Evolutionary conservation across 2,329 filamentous ascomycete genomes (phyloP).

Genomic region (Huntiella abstrusa): DNA sequence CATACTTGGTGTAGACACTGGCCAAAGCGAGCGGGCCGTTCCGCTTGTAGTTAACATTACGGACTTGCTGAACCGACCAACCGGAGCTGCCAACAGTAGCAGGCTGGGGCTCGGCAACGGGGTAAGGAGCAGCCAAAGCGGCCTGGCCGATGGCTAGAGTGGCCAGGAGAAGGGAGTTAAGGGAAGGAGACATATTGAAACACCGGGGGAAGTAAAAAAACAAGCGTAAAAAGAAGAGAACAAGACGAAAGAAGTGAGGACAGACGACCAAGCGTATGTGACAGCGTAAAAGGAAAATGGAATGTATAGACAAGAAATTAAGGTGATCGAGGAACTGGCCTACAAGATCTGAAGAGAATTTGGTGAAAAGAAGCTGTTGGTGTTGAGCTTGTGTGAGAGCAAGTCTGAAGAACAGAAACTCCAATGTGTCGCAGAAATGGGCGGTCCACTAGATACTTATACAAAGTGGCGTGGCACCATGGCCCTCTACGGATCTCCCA

Average conservation of each 20-base stretch:
- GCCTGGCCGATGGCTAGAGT: conserved; percentile 14
- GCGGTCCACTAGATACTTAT: too few relatives aligned
- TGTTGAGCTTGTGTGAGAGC: conserved; percentile 2
- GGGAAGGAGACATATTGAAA: conserved; percentile 9
- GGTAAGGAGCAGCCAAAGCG: conserved; percentile 11
- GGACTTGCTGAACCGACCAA: conserved; percentile 20
- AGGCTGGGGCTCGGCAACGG: neutral
- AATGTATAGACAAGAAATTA: conserved; percentile 16
- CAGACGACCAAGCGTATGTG: neutral
- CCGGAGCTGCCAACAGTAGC: neutral
- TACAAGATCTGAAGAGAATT: conserved; percentile 8
- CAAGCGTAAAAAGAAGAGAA: neutral
- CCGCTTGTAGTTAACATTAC: conserved; percentile 19
- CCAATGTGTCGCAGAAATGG: neutral
- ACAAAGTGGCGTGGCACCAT: too few relatives aligned
- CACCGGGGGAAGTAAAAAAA: neutral
- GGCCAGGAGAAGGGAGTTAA: conserved; percentile 11
- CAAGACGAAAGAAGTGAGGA: neutral
- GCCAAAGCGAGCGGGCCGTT: conserved; percentile 20
- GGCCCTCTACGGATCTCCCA: too few relatives aligned
- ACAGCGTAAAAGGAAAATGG: neutral
- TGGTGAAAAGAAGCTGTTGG: neutral
- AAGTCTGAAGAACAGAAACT: neutral
- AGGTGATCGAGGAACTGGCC: conserved; percentile 19
- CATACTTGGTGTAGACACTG: conserved; percentile 22